phyloP scores from a whole-genome alignment of 495 filamentous ascomycete genomes.

The Penicillium tannophilum region DNA sequence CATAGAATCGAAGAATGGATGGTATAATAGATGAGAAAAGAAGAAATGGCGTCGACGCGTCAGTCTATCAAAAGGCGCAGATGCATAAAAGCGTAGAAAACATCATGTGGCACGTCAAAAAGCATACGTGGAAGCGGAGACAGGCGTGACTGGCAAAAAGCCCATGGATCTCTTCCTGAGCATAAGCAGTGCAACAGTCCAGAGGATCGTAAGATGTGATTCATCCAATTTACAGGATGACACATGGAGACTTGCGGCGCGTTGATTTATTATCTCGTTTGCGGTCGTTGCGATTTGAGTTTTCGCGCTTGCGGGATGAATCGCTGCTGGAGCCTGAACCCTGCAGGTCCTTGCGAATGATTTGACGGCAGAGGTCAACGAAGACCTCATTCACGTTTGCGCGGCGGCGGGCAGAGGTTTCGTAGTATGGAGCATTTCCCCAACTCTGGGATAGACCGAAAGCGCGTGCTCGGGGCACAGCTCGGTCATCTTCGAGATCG shows the following conservation, averaged over 20 bases:
- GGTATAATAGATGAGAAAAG: conserved; percentile 26
- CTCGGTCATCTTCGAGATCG: conserved; percentile 89
- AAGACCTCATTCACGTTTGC: conserved; percentile 97
- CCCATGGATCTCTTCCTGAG: not conserved
- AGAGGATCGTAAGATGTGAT: conserved; percentile 9
- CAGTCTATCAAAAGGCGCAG: conserved; percentile 28
- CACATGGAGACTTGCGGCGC: conserved; percentile 42
- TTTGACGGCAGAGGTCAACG: conserved; percentile 88
- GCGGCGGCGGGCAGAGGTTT: conserved; percentile 80
- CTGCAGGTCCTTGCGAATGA: conserved; percentile 71
- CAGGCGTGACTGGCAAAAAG: conserved; percentile 19
- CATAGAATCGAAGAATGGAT: conserved; percentile 13
- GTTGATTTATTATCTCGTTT: conserved; percentile 35
- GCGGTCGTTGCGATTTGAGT: conserved; percentile 32
- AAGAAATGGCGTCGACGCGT: conserved; percentile 24
- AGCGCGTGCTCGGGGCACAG: conserved; percentile 77
- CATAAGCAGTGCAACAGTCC: not conserved
- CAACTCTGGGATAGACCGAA: conserved; percentile 87
- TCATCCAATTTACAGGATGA: conserved; percentile 40
- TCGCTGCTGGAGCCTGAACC: conserved; percentile 49
- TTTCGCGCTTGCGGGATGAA: conserved; percentile 40
- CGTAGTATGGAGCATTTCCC: conserved; percentile 92
- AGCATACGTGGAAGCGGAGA: conserved; percentile 21
- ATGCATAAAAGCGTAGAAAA: conserved; percentile 26
- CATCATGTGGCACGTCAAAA: conserved; percentile 29